Conservation (phyloP, 2,329 filamentous ascomycete species). For the Eutypella sp. region DNA sequence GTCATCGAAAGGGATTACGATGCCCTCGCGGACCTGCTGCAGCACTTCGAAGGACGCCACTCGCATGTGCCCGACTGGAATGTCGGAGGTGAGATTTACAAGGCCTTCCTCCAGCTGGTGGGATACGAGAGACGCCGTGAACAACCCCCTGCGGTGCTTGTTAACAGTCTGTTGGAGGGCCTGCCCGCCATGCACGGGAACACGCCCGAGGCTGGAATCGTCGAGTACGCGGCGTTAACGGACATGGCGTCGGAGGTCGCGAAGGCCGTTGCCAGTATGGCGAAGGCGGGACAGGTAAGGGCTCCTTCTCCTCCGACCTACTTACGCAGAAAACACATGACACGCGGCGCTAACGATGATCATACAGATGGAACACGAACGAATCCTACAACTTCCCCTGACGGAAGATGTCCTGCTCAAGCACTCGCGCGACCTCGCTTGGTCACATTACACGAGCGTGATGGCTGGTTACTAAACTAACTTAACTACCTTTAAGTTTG, state of each 20-base stretch:
- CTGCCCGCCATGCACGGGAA: conserved; percentile 49
- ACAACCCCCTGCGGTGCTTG: conserved; percentile 36
- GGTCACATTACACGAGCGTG: conserved; percentile 26
- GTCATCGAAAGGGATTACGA: conserved; percentile 79
- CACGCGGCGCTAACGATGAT: conserved; percentile 13
- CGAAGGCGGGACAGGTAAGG: conserved; percentile 26
- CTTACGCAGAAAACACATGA: not conserved
- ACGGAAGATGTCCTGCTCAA: conserved; percentile 29
- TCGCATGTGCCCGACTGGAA: conserved; percentile 67
- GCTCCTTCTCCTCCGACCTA: not conserved
- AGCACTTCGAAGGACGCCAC: conserved; percentile 62
- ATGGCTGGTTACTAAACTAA: conserved; percentile 21
- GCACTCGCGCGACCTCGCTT: conserved; percentile 27
- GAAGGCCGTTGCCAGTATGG: conserved; percentile 25
- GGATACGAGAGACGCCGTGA: conserved; percentile 33
- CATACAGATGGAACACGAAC: conserved; percentile 24
- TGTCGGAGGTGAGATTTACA: conserved; percentile 74
- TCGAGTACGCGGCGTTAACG: conserved; percentile 28
- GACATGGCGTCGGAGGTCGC: conserved; percentile 30
- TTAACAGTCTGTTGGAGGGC: conserved; percentile 53
- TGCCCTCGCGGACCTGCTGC: conserved; percentile 62
- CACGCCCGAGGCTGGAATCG: conserved; percentile 26
- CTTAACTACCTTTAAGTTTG: not conserved
- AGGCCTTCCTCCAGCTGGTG: conserved; percentile 52
- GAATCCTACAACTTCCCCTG: conserved; percentile 26